Conservation (phyloP, 129 eudicot genomes). For the Ambrosia trifida region DNA sequence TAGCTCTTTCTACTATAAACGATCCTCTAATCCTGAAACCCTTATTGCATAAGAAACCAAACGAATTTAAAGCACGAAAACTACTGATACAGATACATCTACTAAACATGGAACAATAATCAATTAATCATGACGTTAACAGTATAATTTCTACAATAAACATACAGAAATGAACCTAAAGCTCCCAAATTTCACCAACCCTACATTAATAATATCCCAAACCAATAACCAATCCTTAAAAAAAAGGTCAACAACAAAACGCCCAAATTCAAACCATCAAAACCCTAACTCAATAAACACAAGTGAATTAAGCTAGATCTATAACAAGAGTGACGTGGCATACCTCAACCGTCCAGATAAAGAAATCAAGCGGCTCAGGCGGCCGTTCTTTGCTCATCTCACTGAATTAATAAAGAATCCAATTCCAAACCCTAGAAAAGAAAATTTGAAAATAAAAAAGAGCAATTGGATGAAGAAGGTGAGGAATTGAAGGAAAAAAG, state of each 20-base stretch:
- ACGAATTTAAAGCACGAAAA: conserved; percentile 1
- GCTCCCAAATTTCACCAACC: background rate
- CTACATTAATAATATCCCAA: background rate
- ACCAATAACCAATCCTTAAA: conserved; percentile 13
- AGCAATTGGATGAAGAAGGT: background rate
- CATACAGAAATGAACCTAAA: background rate
- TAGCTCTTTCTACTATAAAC: background rate
- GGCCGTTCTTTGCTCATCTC: conserved; percentile 86
- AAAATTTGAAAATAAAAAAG: conserved; percentile 17
- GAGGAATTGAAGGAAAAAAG: background rate
- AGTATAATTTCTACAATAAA: background rate
- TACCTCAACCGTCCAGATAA: conserved; percentile 96
- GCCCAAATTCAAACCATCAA: conserved; percentile 10
- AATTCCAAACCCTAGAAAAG: conserved; percentile 29
- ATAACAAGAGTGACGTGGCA: background rate
- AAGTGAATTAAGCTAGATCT: conserved; percentile 21
- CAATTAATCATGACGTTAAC: too few species aligned
- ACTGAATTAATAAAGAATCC: conserved; percentile 21
- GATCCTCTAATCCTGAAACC: background rate
- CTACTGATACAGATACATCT: background rate
- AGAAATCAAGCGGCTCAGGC: conserved; percentile 97
- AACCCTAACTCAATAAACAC: conserved; percentile 1
- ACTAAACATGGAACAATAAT: background rate
- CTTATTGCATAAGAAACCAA: background rate
- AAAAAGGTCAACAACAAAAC: conserved; percentile 9